Conservation (phyloP, 2,329 filamentous ascomycete genomes). For the Cladosporium velox region DNA sequence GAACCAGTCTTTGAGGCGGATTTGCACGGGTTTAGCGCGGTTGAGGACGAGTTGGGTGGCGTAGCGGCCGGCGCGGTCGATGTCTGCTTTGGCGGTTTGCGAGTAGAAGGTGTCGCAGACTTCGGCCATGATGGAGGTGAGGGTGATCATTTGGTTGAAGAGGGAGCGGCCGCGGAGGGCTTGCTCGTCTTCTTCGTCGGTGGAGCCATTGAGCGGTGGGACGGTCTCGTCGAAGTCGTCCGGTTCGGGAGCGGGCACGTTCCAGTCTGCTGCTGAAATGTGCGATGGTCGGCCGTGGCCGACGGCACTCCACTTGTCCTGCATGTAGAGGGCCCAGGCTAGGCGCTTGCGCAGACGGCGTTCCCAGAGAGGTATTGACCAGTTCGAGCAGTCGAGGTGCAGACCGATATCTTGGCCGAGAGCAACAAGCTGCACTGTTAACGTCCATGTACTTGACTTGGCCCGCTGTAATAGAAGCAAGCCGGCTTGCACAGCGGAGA, state of each 20-base stretch:
- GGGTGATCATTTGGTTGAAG: constrained; percentile 73
- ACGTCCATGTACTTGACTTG: constrained; percentile 76
- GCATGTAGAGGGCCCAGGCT: constrained; percentile 90
- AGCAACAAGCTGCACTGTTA: constrained; percentile 85
- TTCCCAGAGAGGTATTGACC: constrained; percentile 89
- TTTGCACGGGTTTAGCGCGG: constrained; percentile 77
- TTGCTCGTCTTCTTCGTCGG: constrained; percentile 62
- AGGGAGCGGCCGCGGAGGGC: constrained; percentile 68
- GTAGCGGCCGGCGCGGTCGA: constrained; percentile 65
- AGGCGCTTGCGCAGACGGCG: constrained; percentile 80
- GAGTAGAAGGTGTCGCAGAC: constrained; percentile 84
- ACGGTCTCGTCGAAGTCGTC: constrained; percentile 75
- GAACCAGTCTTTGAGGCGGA: constrained; percentile 83
- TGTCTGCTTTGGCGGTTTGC: constrained; percentile 70
- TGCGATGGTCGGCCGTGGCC: constrained; percentile 85
- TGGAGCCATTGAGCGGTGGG: constrained; percentile 25
- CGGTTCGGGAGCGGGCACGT: constrained; percentile 64
- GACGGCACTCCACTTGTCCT: constrained; percentile 88
- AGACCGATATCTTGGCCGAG: constrained; percentile 84
- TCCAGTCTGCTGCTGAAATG: constrained; percentile 71
- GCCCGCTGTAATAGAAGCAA: constrained; percentile 73
- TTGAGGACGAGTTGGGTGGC: constrained; percentile 73
- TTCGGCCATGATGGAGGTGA: constrained; percentile 75
- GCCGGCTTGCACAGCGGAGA: constrained; percentile 77
- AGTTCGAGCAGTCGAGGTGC: constrained; percentile 81